phyloP scores from a whole-genome alignment of 1,139 yeast species.

The Hyphopichia pseudoburtonii region DNA sequence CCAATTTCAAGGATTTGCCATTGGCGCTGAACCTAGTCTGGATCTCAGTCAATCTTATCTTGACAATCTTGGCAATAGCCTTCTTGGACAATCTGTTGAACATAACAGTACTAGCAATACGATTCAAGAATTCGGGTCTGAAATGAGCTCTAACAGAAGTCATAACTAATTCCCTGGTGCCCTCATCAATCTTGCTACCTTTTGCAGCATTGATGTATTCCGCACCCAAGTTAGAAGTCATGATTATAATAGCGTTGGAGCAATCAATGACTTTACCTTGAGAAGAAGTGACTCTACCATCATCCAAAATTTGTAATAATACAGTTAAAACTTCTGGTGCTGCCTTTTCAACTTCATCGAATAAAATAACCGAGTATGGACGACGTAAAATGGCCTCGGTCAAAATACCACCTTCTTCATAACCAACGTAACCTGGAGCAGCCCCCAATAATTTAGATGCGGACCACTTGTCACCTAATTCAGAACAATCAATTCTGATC shows the following conservation, averaged over 20 bases:
- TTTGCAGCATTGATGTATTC: constrained; percentile 74
- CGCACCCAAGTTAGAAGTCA: constrained; percentile 98
- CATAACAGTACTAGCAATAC: constrained; percentile 88
- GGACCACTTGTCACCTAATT: constrained; percentile 91
- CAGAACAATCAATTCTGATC: constrained; percentile 97
- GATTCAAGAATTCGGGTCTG: constrained; percentile 96
- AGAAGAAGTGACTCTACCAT: constrained; percentile 93
- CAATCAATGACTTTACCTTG: constrained; percentile 93
- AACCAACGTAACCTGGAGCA: constrained; percentile 98
- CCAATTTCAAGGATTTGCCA: constrained; percentile 72
- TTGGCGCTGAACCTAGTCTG: constrained; percentile 81
- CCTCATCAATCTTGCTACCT: constrained; percentile 61
- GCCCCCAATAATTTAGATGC: constrained; percentile 95
- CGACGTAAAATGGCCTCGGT: constrained; percentile 89
- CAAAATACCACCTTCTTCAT: constrained; percentile 95
- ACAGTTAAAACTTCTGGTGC: constrained; percentile 96
- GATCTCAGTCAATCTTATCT: constrained; percentile 77
- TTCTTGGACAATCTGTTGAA: constrained; percentile 90
- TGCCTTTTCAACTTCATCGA: constrained; percentile 98
- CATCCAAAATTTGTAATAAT: constrained; percentile 87
- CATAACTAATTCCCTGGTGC: constrained; percentile 78
- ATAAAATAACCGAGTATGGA: constrained; percentile 91
- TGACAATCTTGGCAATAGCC: constrained; percentile 90
- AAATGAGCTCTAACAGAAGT: constrained; percentile 83
- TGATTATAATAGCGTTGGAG: constrained; percentile 85